Percentiles rank a stretch among this genome's conserved stretches.
These are phyloP conservation scores for Boletus rubescentipes DNA, from an alignment of 768 basidiomycete genomes.

Conservation along the genomic window DNA sequence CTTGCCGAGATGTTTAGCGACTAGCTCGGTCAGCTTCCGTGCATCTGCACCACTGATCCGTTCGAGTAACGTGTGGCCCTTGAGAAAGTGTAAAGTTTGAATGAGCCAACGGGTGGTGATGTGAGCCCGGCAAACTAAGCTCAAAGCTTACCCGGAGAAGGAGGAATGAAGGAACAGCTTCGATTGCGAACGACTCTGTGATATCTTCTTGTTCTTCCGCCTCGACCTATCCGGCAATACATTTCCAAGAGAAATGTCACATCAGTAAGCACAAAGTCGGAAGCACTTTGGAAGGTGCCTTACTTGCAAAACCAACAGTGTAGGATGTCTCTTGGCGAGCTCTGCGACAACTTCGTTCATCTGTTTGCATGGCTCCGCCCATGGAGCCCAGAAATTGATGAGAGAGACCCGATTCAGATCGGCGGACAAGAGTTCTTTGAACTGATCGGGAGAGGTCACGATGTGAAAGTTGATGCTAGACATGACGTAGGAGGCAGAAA, in stretches of 20 bases:
- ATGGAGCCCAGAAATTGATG: conserved; percentile 91
- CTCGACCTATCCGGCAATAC: conserved; percentile 57
- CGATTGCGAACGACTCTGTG: conserved; percentile 88
- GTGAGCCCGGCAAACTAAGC: neutral
- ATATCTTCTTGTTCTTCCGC: conserved; percentile 82
- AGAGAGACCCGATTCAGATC: conserved; percentile 84
- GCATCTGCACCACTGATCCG: conserved; percentile 84
- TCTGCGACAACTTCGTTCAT: conserved; percentile 82
- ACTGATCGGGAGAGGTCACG: conserved; percentile 65
- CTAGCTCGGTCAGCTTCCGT: conserved; percentile 52
- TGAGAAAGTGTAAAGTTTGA: conserved; percentile 1
- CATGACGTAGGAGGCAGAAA: conserved; percentile 13
- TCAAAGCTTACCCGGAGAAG: conserved; percentile 66
- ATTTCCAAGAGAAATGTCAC: neutral
- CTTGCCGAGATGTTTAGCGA: conserved; percentile 55
- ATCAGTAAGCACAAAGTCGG: neutral
- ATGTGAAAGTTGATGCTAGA: conserved; percentile 39
- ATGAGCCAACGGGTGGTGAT: neutral
- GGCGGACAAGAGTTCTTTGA: conserved; percentile 67
- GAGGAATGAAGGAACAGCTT: conserved; percentile 83
- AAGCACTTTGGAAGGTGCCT: conserved; percentile 12
- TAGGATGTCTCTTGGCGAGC: conserved; percentile 68
- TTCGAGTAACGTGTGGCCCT: conserved; percentile 88
- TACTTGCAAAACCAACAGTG: conserved; percentile 75
- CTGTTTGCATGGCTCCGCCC: conserved; percentile 88